phyloP scores from a whole-genome alignment of 1,139 yeast species.

The Pneumocystis carinii region DNA sequence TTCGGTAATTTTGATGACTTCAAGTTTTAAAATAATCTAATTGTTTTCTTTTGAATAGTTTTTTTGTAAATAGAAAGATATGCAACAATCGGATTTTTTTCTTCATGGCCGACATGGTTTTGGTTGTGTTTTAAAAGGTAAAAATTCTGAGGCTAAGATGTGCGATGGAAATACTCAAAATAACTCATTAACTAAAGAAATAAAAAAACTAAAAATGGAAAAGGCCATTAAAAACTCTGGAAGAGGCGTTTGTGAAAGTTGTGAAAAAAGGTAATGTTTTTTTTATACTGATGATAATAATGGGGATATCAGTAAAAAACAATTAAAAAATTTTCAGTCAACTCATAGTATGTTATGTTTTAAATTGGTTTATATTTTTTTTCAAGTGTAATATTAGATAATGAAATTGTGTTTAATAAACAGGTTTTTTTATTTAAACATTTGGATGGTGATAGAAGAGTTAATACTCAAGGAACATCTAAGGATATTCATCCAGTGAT shows the following conservation, averaged over 20 bases:
- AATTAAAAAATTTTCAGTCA: slow-evolving; percentile 39
- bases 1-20: background rate
- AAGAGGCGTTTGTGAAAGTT: background rate
- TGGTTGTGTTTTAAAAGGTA: background rate
- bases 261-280: background rate
- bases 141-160: background rate
- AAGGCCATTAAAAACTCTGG: background rate
- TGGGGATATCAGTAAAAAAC: slow-evolving; percentile 25
- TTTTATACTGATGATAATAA: slow-evolving; percentile 15
- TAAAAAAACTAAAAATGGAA: background rate
- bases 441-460: slow-evolving; percentile 42
- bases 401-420: slow-evolving; percentile 25
- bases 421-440: slow-evolving; percentile 59
- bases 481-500: slow-evolving; percentile 80
- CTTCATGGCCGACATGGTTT: background rate
- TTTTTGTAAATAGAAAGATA: background rate
- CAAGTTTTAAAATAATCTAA: background rate
- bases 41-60: background rate
- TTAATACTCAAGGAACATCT: slow-evolving; percentile 22
- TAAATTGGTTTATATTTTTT: slow-evolving; percentile 27
- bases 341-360: slow-evolving; percentile 37
- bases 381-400: slow-evolving; percentile 25
- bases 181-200: background rate
- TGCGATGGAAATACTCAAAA: background rate
- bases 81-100: background rate